A percentile compares a stretch with the other conserved stretches of the same genome.
Conservation (phyloP, 2,329 filamentous ascomycete genomes). For the Penicillium hesseltinei region DNA sequence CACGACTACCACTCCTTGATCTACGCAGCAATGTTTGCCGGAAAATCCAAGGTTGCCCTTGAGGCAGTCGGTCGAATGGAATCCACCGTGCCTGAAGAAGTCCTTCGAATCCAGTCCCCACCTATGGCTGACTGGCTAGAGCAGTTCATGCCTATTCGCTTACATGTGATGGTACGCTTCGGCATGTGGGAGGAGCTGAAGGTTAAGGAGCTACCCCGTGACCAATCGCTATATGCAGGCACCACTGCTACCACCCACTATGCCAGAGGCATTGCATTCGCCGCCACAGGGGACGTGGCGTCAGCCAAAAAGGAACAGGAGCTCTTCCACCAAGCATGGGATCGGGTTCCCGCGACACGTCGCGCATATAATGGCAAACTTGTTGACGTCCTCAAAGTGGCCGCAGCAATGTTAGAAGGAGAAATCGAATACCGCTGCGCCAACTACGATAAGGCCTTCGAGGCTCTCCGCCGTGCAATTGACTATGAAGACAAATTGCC, state of each 20-base stretch:
- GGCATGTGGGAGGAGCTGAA: constrained; percentile 67
- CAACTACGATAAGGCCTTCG: constrained; percentile 58
- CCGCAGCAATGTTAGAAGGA: constrained; percentile 63
- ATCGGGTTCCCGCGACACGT: constrained; percentile 56
- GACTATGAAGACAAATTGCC: constrained; percentile 60
- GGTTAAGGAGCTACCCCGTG: constrained; percentile 54
- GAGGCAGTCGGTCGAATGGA: constrained; percentile 61
- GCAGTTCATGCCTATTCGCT: constrained; percentile 62
- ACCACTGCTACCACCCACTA: constrained; percentile 67
- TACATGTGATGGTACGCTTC: constrained; percentile 70
- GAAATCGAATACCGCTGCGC: constrained; percentile 67
- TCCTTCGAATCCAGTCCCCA: constrained; percentile 63
- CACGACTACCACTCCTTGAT: constrained; percentile 72
- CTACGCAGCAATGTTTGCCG: constrained; percentile 74
- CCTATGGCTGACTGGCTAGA: constrained; percentile 80
- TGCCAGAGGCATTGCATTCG: constrained; percentile 63
- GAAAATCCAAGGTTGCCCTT: constrained; percentile 60
- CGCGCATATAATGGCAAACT: constrained; percentile 67
- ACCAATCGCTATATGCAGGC: constrained; percentile 61
- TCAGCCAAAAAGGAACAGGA: constrained; percentile 53
- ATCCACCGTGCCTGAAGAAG: constrained; percentile 57
- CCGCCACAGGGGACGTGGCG: constrained; percentile 54
- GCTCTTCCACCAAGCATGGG: constrained; percentile 52
- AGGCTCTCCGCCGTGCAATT: constrained; percentile 56
- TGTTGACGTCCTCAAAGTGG: constrained; percentile 62